phyloP scores from a whole-genome alignment of 1,139 yeast genomes.

The Pichia sp. region DNA sequence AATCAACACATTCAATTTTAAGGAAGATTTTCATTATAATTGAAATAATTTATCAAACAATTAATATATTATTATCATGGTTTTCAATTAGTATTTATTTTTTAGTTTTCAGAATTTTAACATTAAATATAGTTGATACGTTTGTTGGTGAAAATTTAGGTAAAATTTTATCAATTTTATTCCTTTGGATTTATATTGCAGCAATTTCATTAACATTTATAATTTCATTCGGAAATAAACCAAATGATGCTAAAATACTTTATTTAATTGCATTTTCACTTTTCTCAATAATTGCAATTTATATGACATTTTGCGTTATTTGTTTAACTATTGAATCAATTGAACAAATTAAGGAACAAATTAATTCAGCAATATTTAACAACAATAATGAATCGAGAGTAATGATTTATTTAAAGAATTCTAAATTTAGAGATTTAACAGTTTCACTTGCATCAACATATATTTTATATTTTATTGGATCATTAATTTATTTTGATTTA shows the following conservation, averaged over 20 bases:
- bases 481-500: constrained; percentile 67
- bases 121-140: constrained; percentile 43
- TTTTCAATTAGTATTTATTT: constrained; percentile 70
- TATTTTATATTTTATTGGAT: constrained; percentile 67
- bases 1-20: constrained; percentile 52
- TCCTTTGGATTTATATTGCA: constrained; percentile 82
- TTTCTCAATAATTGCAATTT: constrained; percentile 87
- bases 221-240: constrained; percentile 87
- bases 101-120: constrained; percentile 60
- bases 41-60: constrained; percentile 62
- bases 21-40: constrained; percentile 57
- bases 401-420: constrained; percentile 46
- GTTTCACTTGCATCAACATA: constrained; percentile 86
- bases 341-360: constrained; percentile 32
- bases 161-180: constrained; percentile 64
- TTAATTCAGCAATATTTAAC: constrained; percentile 27
- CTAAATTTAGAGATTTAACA: constrained; percentile 73
- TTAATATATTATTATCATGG: constrained; percentile 68
- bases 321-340: constrained; percentile 68
- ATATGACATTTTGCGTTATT: constrained; percentile 82
- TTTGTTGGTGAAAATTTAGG: constrained; percentile 44
- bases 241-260: constrained; percentile 79
- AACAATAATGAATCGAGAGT: constrained; percentile 38
- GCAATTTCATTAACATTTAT: constrained; percentile 86
- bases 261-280: constrained; percentile 73